phyloP scores from a whole-genome alignment of 352 stramenopile genomes.

The Phytopythium helicoides region DNA sequence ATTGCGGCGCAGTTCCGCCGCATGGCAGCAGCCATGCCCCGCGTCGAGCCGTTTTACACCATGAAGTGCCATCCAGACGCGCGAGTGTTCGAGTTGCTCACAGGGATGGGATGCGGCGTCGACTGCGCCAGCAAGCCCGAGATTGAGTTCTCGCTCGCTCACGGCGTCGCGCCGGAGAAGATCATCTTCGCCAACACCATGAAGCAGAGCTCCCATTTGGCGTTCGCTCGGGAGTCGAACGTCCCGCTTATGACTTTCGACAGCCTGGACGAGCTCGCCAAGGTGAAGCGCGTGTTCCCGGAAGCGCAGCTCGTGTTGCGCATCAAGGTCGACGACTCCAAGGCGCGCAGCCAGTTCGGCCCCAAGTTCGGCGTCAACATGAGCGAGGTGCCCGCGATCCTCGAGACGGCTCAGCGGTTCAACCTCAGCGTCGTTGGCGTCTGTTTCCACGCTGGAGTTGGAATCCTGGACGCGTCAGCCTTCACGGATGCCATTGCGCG shows the following conservation, averaged over 20 bases:
- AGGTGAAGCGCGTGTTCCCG: conserved; percentile 36
- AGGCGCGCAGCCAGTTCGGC: conserved; percentile 71
- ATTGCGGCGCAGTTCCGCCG: conserved; percentile 48
- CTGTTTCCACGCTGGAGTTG: conserved; percentile 88
- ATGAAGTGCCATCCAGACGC: conserved; percentile 90
- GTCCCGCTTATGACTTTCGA: conserved; percentile 87
- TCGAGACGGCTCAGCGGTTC: conserved; percentile 53
- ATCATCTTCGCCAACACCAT: conserved; percentile 92
- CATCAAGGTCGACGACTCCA: conserved; percentile 86
- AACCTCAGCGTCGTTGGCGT: conserved; percentile 78
- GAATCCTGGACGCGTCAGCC: conserved; percentile 62
- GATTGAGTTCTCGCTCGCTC: conserved; percentile 60
- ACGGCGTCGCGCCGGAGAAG: conserved; percentile 42
- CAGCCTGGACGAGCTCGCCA: conserved; percentile 81
- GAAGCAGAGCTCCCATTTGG: conserved; percentile 77
- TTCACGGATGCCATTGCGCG: conserved; percentile 80
- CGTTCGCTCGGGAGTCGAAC: conserved; percentile 47
- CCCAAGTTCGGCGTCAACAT: conserved; percentile 82
- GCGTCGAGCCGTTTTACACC: conserved; percentile 83
- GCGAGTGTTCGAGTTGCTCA: conserved; percentile 43
- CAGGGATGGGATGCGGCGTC: conserved; percentile 59
- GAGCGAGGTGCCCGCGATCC: conserved; percentile 48
- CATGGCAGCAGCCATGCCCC: conserved; percentile 43
- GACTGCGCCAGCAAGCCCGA: conserved; percentile 87
- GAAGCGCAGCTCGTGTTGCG: conserved; percentile 59